phyloP scores from a whole-genome alignment of 805 yeast genomes.

The Yamadazyma tumulicola region DNA sequence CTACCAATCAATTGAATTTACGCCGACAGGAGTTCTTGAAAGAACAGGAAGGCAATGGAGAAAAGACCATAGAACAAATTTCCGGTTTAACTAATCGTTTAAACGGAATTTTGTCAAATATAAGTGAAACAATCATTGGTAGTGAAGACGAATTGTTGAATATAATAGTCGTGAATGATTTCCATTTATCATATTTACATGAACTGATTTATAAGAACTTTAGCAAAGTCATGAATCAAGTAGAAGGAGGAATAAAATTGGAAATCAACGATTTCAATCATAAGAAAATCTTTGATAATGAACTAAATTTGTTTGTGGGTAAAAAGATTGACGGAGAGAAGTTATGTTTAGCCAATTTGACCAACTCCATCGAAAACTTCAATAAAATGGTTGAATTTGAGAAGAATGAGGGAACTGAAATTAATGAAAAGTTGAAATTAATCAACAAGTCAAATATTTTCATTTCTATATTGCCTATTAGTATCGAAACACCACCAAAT shows the following conservation, averaged over 20 bases:
- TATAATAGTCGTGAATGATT: slow-evolving; percentile 57
- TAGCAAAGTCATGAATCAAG: slow-evolving; percentile 64
- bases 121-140: slow-evolving; percentile 46
- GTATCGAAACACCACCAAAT: slow-evolving; percentile 16
- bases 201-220: slow-evolving; percentile 51
- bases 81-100: slow-evolving; percentile 24
- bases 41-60: slow-evolving; percentile 15
- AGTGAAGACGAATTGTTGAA: slow-evolving; percentile 48
- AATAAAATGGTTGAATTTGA: slow-evolving; percentile 18
- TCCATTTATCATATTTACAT: slow-evolving; percentile 46
- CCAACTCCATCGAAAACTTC: slow-evolving; percentile 56
- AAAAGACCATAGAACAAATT: slow-evolving; percentile 23
- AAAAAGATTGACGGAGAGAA: slow-evolving; percentile 82
- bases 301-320: slow-evolving; percentile 72
- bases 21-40: slow-evolving; percentile 35
- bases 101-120: slow-evolving; percentile 29
- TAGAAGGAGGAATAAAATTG: slow-evolving; percentile 71
- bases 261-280: slow-evolving; percentile 50
- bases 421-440: slow-evolving; percentile 14
- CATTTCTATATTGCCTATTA: slow-evolving; percentile 65
- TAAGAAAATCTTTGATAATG: slow-evolving; percentile 26
- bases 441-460: slow-evolving; percentile 57
- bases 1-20: slow-evolving; percentile 38
- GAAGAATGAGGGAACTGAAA: slow-evolving; percentile 15
- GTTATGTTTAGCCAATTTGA: slow-evolving; percentile 82